These are phyloP conservation scores for Casuarina cunninghamiana DNA, from an alignment of 306 rosid genomes.

Conservation along the genomic window DNA sequence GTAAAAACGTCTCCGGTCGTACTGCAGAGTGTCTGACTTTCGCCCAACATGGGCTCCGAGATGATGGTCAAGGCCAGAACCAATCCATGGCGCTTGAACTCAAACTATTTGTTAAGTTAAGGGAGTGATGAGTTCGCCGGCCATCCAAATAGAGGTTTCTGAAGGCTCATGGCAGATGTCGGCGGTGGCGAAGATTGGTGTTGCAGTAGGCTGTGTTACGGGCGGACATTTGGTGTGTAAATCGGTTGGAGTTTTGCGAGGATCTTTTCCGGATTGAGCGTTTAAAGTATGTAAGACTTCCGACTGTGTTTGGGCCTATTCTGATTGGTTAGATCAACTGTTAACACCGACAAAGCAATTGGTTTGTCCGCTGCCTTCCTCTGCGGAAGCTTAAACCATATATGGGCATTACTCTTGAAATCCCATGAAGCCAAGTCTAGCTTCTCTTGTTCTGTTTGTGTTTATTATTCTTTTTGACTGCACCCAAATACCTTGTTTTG, in stretches of 20 bases:
- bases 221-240: slow-evolving; percentile 11
- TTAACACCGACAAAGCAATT: no score
- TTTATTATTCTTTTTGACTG: no score
- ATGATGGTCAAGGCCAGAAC: slow-evolving; percentile 11
- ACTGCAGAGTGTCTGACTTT: slow-evolving; percentile 21
- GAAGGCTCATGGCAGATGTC: slow-evolving; percentile 14
- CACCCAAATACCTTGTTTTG: no score
- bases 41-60: neutral
- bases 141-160: neutral
- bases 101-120: neutral
- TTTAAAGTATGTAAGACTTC: no score
- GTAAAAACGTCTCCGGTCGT: slow-evolving; percentile 31
- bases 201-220: slow-evolving; percentile 30
- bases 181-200: slow-evolving; percentile 15
- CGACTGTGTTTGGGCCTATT: no score
- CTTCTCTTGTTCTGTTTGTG: no score
- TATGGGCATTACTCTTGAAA: no score
- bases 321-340: no score
- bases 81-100: slow-evolving; percentile 12
- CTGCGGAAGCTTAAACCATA: no score
- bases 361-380: no score
- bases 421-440: no score
- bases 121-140: neutral
- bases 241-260: neutral
- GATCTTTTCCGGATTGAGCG: neutral